Conservation (phyloP, 768 basidiomycete genomes). For the Psilocybe cyanescens region DNA sequence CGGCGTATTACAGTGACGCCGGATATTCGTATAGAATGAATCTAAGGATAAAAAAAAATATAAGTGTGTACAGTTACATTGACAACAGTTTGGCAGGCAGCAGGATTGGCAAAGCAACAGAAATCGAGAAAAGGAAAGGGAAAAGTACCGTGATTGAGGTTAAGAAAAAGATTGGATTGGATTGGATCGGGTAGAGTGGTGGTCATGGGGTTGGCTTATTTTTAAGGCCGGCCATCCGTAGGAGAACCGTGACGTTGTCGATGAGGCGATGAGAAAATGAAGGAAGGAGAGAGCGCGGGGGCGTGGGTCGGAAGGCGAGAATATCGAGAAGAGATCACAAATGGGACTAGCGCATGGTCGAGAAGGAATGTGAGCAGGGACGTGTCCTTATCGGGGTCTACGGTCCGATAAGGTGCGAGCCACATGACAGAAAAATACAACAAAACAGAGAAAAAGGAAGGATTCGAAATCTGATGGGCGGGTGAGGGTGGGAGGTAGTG, state of each 20-base stretch:
- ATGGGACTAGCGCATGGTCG: constrained; percentile 1
- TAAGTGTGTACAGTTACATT: constrained; percentile 18
- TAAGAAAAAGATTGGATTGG: not conserved
- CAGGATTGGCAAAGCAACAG: constrained; percentile 10
- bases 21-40: constrained; percentile 23
- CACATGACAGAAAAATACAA: constrained; percentile 16
- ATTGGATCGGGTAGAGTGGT: not conserved
- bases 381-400: not conserved
- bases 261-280: not conserved
- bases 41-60: constrained; percentile 15
- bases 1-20: constrained; percentile 29
- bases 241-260: constrained; percentile 11
- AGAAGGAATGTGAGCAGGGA: constrained; percentile 5
- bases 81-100: constrained; percentile 12
- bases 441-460: not conserved
- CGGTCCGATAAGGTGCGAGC: constrained; percentile 10
- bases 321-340: constrained; percentile 3
- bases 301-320: not conserved
- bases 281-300: not conserved
- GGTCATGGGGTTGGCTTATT: not conserved
- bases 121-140: not conserved
- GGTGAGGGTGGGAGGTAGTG: not conserved
- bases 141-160: not conserved
- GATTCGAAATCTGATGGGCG: constrained; percentile 5
- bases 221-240: constrained; percentile 9